Evolutionary conservation across 192 early-diverging fungal genomes (phyloP).

Genomic region (Geranomyces michiganensis): DNA sequence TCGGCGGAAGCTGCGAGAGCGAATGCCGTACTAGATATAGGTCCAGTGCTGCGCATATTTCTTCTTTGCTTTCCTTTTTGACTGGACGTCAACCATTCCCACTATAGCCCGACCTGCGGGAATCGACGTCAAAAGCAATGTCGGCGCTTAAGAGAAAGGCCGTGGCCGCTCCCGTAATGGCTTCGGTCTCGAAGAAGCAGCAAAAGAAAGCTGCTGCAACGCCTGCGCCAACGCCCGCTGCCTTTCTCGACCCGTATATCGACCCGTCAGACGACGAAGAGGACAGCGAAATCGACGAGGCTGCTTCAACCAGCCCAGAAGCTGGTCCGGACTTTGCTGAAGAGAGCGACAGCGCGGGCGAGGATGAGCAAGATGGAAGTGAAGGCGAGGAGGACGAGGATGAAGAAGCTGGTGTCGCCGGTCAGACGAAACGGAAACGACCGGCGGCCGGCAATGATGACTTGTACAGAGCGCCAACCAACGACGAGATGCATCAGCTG

Average conservation of each 20-base stretch:
- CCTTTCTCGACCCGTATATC: conserved; percentile 26
- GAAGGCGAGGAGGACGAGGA: conserved; percentile 40
- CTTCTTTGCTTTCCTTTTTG: too few species aligned
- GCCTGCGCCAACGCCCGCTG: neutral
- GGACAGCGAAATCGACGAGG: conserved; percentile 37
- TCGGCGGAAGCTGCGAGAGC: too few species aligned
- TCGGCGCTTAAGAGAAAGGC: conserved; percentile 31
- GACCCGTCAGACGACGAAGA: conserved; percentile 41
- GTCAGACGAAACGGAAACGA: conserved; percentile 45
- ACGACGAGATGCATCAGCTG: conserved; percentile 81
- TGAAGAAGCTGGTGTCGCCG: conserved; percentile 36
- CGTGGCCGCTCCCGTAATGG: neutral
- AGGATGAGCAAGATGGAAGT: conserved; percentile 45
- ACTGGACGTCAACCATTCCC: too few species aligned
- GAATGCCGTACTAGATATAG: too few species aligned
- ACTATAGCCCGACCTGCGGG: too few species aligned
- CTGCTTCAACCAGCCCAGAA: conserved; percentile 35
- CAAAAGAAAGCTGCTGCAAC: neutral
- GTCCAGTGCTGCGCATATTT: too few species aligned
- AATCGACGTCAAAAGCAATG: neutral
- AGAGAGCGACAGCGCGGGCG: conserved; percentile 48
- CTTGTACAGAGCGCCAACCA: conserved; percentile 56
- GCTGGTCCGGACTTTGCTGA: conserved; percentile 51
- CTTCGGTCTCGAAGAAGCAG: neutral
- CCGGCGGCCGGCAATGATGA: conserved; percentile 35